These are phyloP conservation scores for Colletotrichum godetiae DNA, from an alignment of 2,329 filamentous ascomycete genomes.

Conservation along the genomic window DNA sequence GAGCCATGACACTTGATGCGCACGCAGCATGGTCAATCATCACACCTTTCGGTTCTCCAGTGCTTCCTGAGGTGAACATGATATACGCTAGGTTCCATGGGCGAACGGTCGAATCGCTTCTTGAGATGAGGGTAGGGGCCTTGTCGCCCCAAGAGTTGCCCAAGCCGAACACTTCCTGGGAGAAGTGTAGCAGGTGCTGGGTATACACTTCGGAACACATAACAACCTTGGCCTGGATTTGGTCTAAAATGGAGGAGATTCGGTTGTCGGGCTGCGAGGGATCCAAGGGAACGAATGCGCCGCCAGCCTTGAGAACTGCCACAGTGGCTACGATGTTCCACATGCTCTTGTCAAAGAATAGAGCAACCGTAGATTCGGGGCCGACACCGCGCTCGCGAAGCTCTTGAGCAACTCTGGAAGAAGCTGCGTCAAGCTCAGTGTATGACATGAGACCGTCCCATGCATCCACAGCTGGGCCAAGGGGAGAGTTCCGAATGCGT, in stretches of 20 bases:
- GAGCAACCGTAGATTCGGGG: conserved; percentile 35
- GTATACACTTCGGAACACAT: conserved; percentile 2
- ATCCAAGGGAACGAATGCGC: conserved; percentile 31
- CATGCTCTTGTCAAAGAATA: conserved; percentile 43
- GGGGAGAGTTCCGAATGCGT: conserved; percentile 6
- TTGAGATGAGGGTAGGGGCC: not conserved
- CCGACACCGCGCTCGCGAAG: conserved; percentile 1
- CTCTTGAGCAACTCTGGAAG: conserved; percentile 35
- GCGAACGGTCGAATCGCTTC: not conserved
- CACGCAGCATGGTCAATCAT: conserved; percentile 33
- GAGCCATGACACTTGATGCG: conserved; percentile 7
- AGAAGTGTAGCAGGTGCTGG: not conserved
- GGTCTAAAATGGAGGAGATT: conserved; percentile 29
- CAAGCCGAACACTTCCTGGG: not conserved
- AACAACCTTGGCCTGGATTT: conserved; percentile 17
- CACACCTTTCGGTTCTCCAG: conserved; percentile 38
- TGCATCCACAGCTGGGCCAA: conserved; percentile 35
- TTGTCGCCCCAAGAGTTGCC: conserved; percentile 30
- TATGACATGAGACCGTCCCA: conserved; percentile 42
- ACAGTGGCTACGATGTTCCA: conserved; percentile 41
- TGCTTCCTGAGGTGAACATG: conserved; percentile 39
- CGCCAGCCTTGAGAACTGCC: conserved; percentile 27
- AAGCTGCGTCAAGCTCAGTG: conserved; percentile 38
- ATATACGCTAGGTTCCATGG: conserved; percentile 29
- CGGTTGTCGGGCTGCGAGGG: conserved; percentile 38